Evolutionary conservation across 495 filamentous ascomycete genomes (phyloP), one percentile per base, ranked within the genome.

Genomic region (Tuber magnatum): DNA sequence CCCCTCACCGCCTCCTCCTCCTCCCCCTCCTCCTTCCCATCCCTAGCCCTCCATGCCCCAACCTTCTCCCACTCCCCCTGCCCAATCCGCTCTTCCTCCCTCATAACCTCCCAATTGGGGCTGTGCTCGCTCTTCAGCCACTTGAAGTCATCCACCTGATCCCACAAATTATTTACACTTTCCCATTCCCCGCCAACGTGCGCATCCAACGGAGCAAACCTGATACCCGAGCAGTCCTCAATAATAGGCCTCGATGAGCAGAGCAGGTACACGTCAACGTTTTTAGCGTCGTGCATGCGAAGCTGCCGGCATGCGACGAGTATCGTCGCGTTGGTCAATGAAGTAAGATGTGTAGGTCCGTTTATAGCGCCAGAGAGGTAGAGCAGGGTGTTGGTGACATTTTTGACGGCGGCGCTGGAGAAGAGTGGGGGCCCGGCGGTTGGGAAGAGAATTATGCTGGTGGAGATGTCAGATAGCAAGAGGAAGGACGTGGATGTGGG

Each of bases 71-170:
- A 97, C 1, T 91, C 86, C 32, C 87, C 86, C 32, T 89, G 88
- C 8, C 84, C 74, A 12, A 94, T 86, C 16, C 89, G 87, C 48
- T 91, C 85, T 32, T 85, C 86, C 68, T 87, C 86, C 24, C 87
- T 84, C 61, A 97, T 74, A 16, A 94, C 81, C 69, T 86, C 88
- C 93, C 94, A 99, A 82, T 99, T 94, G 1, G 95, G 95, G 78
- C 92, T 97, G 28, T 88, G 90, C 69, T 91, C 92, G 18, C 87
- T 85, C 83, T 93, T 96, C 76, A 97, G 87, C 96, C 96, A 98
- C 83, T 97, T 95, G 86, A 99, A 99, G 80, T 99, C 95, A 80
- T 97, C 92, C 22, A 99, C 91, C 80, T 96, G 89, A 79, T 92
- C 88, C 92, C 93, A 99, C 75, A 90, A 86, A 83, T 95, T 94